Conservation (phyloP, 1,284 basidiomycete genomes). For the Pascua guehoae region DNA sequence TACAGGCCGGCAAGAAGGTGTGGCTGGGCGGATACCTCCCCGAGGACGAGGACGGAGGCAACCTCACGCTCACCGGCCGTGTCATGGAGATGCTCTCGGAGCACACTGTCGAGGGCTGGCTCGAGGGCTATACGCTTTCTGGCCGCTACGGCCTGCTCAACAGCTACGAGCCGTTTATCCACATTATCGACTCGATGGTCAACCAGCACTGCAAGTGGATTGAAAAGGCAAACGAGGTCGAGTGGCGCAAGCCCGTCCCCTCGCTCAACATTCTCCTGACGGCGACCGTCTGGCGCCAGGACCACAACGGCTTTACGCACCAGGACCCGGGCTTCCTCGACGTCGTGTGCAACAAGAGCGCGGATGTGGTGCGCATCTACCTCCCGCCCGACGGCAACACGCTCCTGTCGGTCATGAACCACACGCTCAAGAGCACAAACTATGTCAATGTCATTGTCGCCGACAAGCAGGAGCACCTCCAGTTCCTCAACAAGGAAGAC, state of each 20-base stretch:
- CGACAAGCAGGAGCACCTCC: slow-evolving; percentile 62
- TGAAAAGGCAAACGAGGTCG: slow-evolving; percentile 73
- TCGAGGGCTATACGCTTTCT: slow-evolving; percentile 70
- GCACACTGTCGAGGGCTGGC: slow-evolving; percentile 81
- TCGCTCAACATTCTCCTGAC: slow-evolving; percentile 8
- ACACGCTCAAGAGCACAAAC: slow-evolving; percentile 76
- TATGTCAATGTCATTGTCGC: slow-evolving; percentile 66
- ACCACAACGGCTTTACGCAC: slow-evolving; percentile 68
- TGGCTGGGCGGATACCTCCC: too few species aligned
- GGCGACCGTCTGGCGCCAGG: slow-evolving; percentile 62
- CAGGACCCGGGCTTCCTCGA: slow-evolving; percentile 81
- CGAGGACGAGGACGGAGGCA: slow-evolving; percentile 27
- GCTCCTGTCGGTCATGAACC: slow-evolving; percentile 68
- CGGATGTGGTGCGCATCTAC: slow-evolving; percentile 72
- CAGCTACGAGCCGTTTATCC: slow-evolving; percentile 68
- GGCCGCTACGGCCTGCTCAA: slow-evolving; percentile 79
- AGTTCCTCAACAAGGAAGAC: slow-evolving; percentile 48
- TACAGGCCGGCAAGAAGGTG: too few species aligned
- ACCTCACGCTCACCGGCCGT: slow-evolving; percentile 52
- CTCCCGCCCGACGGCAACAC: slow-evolving; percentile 87
- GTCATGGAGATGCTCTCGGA: slow-evolving; percentile 81
- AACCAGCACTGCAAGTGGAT: slow-evolving; percentile 77
- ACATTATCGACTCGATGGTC: slow-evolving; percentile 52
- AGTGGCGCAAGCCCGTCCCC: slow-evolving; percentile 58
- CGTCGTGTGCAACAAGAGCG: slow-evolving; percentile 71